phyloP scores from a whole-genome alignment of 805 yeast genomes.

The Yamadazyma scolyti region DNA sequence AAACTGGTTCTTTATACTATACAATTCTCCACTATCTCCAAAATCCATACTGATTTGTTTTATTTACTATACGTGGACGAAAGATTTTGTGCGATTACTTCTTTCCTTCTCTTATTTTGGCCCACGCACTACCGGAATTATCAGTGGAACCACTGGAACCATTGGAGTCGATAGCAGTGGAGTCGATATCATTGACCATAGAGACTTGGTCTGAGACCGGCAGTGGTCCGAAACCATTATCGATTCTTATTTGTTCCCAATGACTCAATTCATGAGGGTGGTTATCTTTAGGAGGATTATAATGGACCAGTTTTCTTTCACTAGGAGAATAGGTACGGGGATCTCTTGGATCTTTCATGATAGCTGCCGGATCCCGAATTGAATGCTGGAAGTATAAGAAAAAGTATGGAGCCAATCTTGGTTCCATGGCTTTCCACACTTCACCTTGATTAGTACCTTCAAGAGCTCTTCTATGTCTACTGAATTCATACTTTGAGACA shows the following conservation, averaged over 20 bases:
- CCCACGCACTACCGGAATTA: slow-evolving; percentile 3
- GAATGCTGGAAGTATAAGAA: slow-evolving; percentile 50
- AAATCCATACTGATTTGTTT: slow-evolving; percentile 36
- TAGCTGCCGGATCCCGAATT: slow-evolving; percentile 45
- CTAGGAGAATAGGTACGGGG: slow-evolving; percentile 22
- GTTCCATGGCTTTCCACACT: slow-evolving; percentile 37
- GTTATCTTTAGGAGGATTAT: slow-evolving; percentile 13
- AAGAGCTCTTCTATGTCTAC: slow-evolving; percentile 14
- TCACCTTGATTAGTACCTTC: slow-evolving; percentile 15
- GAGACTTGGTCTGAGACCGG: too few relatives aligned
- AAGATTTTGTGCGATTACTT: too few relatives aligned
- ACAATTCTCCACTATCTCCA: slow-evolving; percentile 48
- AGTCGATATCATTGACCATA: neutral
- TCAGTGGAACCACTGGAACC: slow-evolving; percentile 1
- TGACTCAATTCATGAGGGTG: slow-evolving; percentile 10
- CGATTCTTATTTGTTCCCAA: slow-evolving; percentile 35
- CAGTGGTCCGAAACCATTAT: slow-evolving; percentile 18
- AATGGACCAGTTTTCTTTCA: slow-evolving; percentile 26
- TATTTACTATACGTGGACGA: too few relatives aligned
- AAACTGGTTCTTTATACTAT: slow-evolving; percentile 54
- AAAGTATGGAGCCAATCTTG: slow-evolving; percentile 32
- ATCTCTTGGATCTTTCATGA: slow-evolving; percentile 53
- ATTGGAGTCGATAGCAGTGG: neutral
- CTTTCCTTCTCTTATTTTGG: slow-evolving; percentile 5
- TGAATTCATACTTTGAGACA: slow-evolving; percentile 19